phyloP scores from a whole-genome alignment of 148 eudicot species.

The Silene conica region DNA sequence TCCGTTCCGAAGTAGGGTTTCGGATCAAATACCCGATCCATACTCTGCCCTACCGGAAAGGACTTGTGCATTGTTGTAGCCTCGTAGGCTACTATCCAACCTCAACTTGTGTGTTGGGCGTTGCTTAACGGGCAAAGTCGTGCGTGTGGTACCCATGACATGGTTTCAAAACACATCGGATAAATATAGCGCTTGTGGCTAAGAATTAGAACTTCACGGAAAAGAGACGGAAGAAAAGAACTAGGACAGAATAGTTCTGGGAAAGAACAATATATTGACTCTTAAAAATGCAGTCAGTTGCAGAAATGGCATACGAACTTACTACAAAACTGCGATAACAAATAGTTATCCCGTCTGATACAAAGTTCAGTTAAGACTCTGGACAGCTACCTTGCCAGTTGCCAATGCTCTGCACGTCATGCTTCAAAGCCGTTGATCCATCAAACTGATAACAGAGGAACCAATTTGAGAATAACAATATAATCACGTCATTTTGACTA shows the following conservation, averaged over 20 bases:
- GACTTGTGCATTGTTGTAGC: no score
- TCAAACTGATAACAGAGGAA: neutral
- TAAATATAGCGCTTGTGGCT: no score
- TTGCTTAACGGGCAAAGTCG: neutral
- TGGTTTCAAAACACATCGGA: neutral
- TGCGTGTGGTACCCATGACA: neutral
- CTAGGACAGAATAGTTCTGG: neutral
- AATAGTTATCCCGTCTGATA: neutral
- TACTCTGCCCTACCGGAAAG: no score
- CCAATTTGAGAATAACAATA: neutral
- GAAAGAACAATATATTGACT: neutral
- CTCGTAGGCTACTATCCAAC: no score
- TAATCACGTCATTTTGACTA: neutral
- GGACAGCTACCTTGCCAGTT: neutral
- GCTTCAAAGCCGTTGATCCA: neutral
- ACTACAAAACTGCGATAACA: neutral
- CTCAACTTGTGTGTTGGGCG: neutral
- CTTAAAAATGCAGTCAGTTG: neutral
- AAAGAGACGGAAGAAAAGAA: no score
- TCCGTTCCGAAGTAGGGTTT: no score
- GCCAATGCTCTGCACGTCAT: neutral
- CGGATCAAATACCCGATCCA: no score
- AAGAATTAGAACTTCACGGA: no score
- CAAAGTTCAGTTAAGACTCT: neutral
- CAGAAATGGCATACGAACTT: neutral